Evolutionary conservation across 345 rosid genomes (phyloP).

Genomic region (Sonneratia caseolaris): DNA sequence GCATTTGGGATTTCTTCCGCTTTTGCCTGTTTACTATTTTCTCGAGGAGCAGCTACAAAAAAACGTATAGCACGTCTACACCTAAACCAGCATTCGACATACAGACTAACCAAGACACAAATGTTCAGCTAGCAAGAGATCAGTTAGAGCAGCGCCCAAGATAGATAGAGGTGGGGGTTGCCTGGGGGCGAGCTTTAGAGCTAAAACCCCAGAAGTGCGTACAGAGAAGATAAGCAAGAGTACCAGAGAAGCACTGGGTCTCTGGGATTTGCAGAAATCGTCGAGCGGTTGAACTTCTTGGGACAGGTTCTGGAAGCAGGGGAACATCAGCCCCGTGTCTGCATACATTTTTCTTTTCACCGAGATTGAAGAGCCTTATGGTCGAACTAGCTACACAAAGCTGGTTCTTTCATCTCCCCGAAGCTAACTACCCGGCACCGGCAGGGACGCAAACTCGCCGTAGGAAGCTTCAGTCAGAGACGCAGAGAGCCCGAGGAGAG

Average conservation of each 20-base stretch:
- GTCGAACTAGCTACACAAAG: no score
- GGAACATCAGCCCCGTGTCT: conserved; percentile 63
- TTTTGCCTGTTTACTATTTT: not conserved
- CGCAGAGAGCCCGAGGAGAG: no score
- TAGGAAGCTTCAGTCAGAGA: no score
- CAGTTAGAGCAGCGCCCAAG: not conserved
- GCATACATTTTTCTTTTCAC: conserved; percentile 55
- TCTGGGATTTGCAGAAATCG: conserved; percentile 58
- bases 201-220: not conserved
- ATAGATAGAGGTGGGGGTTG: not conserved
- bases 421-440: not conserved
- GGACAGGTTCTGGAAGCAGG: conserved; percentile 51
- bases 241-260: conserved; percentile 54
- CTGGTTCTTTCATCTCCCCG: not conserved
- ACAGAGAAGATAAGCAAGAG: conserved; percentile 10
- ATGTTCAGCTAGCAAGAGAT: not conserved
- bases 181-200: not conserved
- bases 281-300: conserved; percentile 67
- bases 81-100: not conserved
- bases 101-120: not conserved
- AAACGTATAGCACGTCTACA: not conserved
- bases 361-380: not conserved
- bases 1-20: no score
- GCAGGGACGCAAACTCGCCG: not conserved
- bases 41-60: not conserved